Evolutionary conservation across 768 basidiomycete genomes (phyloP).

Genomic region (Suillus spraguei): DNA sequence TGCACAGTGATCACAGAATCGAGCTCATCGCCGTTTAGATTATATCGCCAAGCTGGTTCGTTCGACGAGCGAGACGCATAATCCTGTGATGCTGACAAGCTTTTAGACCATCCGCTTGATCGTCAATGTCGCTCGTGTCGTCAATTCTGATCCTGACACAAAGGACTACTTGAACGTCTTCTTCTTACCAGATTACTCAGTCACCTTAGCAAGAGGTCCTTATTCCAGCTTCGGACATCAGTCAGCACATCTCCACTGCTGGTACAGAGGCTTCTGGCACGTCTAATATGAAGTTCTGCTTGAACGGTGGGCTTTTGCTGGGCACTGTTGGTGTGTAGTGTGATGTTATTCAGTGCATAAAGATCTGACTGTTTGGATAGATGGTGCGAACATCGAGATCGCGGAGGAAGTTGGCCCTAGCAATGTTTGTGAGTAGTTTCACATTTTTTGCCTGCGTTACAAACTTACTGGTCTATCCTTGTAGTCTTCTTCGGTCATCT

Average conservation of each 20-base stretch:
- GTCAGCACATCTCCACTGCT: slow-evolving; percentile 96
- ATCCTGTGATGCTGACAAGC: slow-evolving; percentile 3
- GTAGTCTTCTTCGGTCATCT: slow-evolving; percentile 89
- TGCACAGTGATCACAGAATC: background rate
- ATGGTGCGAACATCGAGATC: slow-evolving; percentile 97
- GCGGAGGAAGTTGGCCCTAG: slow-evolving; percentile 93
- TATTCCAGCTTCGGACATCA: slow-evolving; percentile 92
- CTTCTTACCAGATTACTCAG: slow-evolving; percentile 97
- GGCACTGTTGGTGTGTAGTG: slow-evolving; percentile 69
- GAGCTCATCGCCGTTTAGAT: slow-evolving; percentile 44
- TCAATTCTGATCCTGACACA: slow-evolving; percentile 80
- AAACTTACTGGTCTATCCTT: background rate
- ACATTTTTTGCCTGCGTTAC: background rate
- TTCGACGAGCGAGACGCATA: slow-evolving; percentile 4
- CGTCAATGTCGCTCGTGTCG: slow-evolving; percentile 78
- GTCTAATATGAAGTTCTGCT: slow-evolving; percentile 87
- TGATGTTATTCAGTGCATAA: background rate
- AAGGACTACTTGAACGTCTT: slow-evolving; percentile 84
- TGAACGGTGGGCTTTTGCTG: slow-evolving; percentile 87
- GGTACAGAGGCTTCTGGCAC: slow-evolving; percentile 90
- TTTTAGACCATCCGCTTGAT: slow-evolving; percentile 86
- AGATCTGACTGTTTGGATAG: slow-evolving; percentile 32
- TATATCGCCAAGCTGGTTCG: slow-evolving; percentile 88
- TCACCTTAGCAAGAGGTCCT: slow-evolving; percentile 81
- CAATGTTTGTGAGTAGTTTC: slow-evolving; percentile 76